phyloP scores from a whole-genome alignment of 192 early-diverging fungal species.

The Ambispora gerdemannii region DNA sequence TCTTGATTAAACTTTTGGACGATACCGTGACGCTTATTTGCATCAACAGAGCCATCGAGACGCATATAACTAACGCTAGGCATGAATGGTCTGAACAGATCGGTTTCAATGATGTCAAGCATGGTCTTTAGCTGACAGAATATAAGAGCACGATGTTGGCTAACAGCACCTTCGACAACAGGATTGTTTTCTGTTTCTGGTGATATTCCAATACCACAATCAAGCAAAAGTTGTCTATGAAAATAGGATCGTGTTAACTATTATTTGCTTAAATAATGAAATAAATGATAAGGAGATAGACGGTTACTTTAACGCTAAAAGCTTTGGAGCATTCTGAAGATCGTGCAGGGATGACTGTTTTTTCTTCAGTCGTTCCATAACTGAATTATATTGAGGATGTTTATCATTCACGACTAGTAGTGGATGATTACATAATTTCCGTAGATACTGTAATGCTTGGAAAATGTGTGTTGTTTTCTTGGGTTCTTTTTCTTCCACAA shows the following conservation, averaged over 20 bases:
- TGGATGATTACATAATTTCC: conserved; percentile 96
- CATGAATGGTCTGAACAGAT: conserved; percentile 79
- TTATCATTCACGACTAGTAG: conserved; percentile 81
- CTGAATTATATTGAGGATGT: conserved; percentile 78
- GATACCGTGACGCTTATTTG: conserved; percentile 79
- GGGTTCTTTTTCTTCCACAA: conserved; percentile 34
- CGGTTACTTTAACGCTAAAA: conserved; percentile 75
- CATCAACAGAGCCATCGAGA: conserved; percentile 88
- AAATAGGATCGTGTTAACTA: neutral
- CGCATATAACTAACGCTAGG: conserved; percentile 89
- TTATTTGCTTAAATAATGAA: neutral
- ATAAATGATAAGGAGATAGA: too few species aligned
- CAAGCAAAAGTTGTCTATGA: conserved; percentile 74
- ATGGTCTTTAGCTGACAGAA: conserved; percentile 95
- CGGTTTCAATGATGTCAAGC: conserved; percentile 95
- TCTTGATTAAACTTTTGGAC: conserved; percentile 95
- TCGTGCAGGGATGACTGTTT: conserved; percentile 63
- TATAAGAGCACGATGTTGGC: conserved; percentile 91
- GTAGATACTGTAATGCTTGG: conserved; percentile 95
- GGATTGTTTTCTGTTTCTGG: conserved; percentile 49
- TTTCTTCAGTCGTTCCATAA: conserved; percentile 58
- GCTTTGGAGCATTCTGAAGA: conserved; percentile 82
- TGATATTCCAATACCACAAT: conserved; percentile 91
- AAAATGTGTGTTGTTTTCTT: conserved; percentile 81
- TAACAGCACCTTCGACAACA: conserved; percentile 46